phyloP scores from a whole-genome alignment of 2,329 filamentous ascomycete species.

The Madurella fahalii region DNA sequence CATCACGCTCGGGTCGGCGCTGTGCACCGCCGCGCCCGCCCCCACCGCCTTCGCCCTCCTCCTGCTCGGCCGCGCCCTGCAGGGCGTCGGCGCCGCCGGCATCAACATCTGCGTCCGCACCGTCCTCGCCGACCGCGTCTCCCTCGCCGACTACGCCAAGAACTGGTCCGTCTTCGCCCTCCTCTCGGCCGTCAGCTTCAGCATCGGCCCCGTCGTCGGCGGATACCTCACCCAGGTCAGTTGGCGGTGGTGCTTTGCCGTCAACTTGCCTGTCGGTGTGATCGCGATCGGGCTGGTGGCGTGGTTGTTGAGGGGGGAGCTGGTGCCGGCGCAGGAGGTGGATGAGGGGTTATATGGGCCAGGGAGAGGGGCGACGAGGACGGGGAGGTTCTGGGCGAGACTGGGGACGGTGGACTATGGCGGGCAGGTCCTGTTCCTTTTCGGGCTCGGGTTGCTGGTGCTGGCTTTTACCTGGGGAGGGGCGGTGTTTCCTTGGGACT shows the following conservation, averaged over 20 bases:
- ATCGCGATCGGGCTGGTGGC: conserved; percentile 51
- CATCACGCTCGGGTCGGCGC: conserved; percentile 56
- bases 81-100: conserved; percentile 59
- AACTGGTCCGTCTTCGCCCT: conserved; percentile 61
- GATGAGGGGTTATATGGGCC: neutral
- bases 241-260: conserved; percentile 66
- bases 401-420: conserved; percentile 53
- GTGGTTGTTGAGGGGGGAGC: conserved; percentile 54
- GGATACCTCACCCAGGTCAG: conserved; percentile 50
- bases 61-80: conserved; percentile 58
- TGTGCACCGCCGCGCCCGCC: conserved; percentile 56
- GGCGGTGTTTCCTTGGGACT: conserved; percentile 48
- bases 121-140: conserved; percentile 62
- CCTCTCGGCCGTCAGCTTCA: conserved; percentile 56
- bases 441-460: conserved; percentile 51
- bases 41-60: conserved; percentile 53
- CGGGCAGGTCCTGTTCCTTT: conserved; percentile 54
- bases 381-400: conserved; percentile 38
- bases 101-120: conserved; percentile 58
- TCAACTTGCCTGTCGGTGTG: conserved; percentile 55
- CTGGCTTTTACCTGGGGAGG: conserved; percentile 55
- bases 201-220: conserved; percentile 58
- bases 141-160: conserved; percentile 55
- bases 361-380: conserved; percentile 20
- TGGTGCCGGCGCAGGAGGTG: conserved; percentile 46